A percentile compares a stretch with the other conserved stretches of the same genome.
These are phyloP conservation scores for Colletotrichum falcatum DNA, from an alignment of 2,329 filamentous ascomycete genomes.

Conservation along the genomic window DNA sequence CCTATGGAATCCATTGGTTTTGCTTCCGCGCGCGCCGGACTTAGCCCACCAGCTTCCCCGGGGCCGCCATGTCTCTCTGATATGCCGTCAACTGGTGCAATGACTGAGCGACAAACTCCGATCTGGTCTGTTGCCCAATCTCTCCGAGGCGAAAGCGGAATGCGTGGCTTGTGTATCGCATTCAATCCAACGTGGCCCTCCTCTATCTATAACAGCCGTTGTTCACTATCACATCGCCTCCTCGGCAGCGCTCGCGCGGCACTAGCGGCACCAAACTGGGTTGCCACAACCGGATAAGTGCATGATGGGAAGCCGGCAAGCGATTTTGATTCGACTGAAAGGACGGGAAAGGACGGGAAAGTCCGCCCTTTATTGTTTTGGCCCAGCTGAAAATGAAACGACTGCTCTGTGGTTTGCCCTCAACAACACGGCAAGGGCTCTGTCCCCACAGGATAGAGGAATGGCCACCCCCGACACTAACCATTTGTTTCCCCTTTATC, in stretches of 20 bases:
- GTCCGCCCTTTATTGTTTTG: not conserved
- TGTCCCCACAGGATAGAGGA: not conserved
- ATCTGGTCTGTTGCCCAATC: not conserved
- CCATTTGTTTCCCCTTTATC: not conserved
- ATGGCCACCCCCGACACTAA: not conserved
- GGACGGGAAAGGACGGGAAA: constrained; percentile 26
- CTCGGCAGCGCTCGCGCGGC: constrained; percentile 7
- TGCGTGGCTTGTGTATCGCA: not conserved
- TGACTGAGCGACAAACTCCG: not conserved
- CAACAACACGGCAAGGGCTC: not conserved
- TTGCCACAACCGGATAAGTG: not conserved
- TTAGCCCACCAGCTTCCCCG: not conserved
- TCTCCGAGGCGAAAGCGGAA: not conserved
- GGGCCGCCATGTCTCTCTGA: too few species aligned
- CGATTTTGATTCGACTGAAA: constrained; percentile 16
- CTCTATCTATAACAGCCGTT: not conserved
- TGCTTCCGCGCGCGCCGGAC: not conserved
- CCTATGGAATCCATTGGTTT: not conserved
- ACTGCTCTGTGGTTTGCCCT: not conserved
- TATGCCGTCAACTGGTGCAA: not conserved
- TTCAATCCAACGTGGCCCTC: not conserved
- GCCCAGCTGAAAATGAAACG: not conserved
- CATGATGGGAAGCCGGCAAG: constrained; percentile 16
- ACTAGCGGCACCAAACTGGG: not conserved
- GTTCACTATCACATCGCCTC: not conserved